phyloP scores from a whole-genome alignment of 192 early-diverging fungal genomes.

The Lobosporangium transversale region DNA sequence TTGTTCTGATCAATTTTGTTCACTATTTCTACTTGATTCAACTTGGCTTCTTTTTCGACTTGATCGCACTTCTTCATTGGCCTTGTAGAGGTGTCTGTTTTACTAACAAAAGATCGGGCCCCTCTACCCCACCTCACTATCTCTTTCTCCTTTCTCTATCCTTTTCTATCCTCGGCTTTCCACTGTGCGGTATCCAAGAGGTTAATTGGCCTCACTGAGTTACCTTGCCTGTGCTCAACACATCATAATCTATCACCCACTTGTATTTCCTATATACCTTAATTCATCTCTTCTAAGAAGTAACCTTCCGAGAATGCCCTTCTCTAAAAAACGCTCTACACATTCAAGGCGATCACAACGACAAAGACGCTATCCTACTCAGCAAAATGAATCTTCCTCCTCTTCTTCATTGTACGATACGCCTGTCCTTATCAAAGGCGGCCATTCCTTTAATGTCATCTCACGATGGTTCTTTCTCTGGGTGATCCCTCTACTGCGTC shows the following conservation, averaged over 20 bases:
- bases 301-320: conserved; percentile 6
- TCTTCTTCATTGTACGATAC: not conserved
- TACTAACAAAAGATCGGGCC: not conserved
- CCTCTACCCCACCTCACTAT: not conserved
- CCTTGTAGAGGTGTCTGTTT: not conserved
- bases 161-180: not conserved
- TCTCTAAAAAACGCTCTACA: conserved; percentile 4
- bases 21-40: not conserved
- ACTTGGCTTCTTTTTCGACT: not conserved
- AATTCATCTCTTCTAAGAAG: not conserved
- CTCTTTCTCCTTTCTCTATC: not conserved
- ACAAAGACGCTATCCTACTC: conserved; percentile 1
- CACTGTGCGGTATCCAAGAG: too few species aligned
- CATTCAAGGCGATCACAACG: conserved; percentile 4
- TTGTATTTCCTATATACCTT: too few species aligned
- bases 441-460: conserved; percentile 56
- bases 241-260: not conserved
- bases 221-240: not conserved
- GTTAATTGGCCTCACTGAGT: too few species aligned
- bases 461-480: conserved; percentile 72
- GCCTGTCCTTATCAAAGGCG: conserved; percentile 41
- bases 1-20: too few species aligned
- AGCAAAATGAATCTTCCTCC: conserved; percentile 13
- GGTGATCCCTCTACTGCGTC: conserved; percentile 65
- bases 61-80: too few species aligned